A percentile compares a stretch with the other conserved stretches of the same genome.
These are phyloP conservation scores for Calonectria multiphialidica DNA, from an alignment of 2,329 filamentous ascomycete genomes.

Conservation along the genomic window DNA sequence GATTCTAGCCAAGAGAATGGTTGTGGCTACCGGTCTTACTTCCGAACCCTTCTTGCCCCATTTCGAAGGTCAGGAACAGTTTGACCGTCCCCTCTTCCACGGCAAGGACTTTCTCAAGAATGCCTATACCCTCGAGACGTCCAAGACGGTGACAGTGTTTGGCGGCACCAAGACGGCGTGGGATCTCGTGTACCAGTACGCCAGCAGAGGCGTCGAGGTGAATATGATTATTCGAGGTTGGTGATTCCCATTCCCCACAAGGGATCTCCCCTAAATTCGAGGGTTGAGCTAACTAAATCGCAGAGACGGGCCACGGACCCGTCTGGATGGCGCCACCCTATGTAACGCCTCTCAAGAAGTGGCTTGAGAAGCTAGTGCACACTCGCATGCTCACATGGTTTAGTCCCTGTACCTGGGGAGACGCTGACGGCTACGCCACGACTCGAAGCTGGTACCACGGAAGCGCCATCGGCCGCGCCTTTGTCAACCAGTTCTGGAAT, in stretches of 20 bases:
- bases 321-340: constrained; percentile 67
- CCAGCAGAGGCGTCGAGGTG: constrained; percentile 65
- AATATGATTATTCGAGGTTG: constrained; percentile 70
- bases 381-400: constrained; percentile 74
- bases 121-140: constrained; percentile 53
- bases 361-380: constrained; percentile 68
- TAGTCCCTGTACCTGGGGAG: constrained; percentile 74
- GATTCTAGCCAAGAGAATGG: constrained; percentile 59
- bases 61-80: constrained; percentile 60
- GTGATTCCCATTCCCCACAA: constrained; percentile 14
- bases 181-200: constrained; percentile 74
- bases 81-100: constrained; percentile 63
- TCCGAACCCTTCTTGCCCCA: constrained; percentile 59
- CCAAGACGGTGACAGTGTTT: constrained; percentile 65
- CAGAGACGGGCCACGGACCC: constrained; percentile 63
- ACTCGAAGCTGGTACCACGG: constrained; percentile 63
- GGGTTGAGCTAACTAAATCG: neutral
- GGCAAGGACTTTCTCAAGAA: constrained; percentile 58
- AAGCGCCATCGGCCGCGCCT: constrained; percentile 60
- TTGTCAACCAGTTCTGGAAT: constrained; percentile 64
- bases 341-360: constrained; percentile 72
- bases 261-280: neutral
- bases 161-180: constrained; percentile 75
- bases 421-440: constrained; percentile 63
- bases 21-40: constrained; percentile 68